phyloP scores from a whole-genome alignment of 164 flowering plant species.

The Kalanchoe fedtschenkoi region DNA sequence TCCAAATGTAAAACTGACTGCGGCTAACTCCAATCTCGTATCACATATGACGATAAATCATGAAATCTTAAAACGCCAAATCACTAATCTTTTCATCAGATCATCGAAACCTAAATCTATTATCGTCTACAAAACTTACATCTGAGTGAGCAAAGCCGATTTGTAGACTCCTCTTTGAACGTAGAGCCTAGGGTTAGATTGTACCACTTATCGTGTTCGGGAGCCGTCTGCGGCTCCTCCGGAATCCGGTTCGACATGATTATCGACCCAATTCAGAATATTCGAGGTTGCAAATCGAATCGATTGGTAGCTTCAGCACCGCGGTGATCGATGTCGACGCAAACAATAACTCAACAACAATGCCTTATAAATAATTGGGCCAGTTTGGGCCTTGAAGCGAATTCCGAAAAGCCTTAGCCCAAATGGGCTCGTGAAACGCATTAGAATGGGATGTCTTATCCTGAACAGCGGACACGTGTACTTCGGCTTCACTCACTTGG shows the following conservation, averaged over 20 bases:
- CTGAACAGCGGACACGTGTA: not conserved
- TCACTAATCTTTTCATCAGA: not conserved
- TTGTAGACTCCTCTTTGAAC: slow-evolving; percentile 50
- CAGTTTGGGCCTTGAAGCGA: too few species aligned
- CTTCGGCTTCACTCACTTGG: too few species aligned
- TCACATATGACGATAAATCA: not conserved
- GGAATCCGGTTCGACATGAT: slow-evolving; percentile 43
- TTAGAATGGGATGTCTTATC: not conserved
- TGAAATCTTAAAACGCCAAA: not conserved
- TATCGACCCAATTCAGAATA: not conserved
- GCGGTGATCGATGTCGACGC: too few species aligned
- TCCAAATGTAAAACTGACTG: too few species aligned
- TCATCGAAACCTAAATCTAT: not conserved
- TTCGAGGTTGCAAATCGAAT: not conserved
- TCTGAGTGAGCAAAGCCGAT: slow-evolving; percentile 73
- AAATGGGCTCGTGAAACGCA: too few species aligned
- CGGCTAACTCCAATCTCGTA: too few species aligned
- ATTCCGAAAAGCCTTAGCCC: too few species aligned
- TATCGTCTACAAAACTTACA: slow-evolving; percentile 30
- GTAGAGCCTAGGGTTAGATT: slow-evolving; percentile 72
- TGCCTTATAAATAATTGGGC: too few species aligned
- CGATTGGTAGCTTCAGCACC: not conserved
- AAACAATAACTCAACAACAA: too few species aligned
- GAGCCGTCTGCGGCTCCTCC: slow-evolving; percentile 62
- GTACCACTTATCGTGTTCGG: slow-evolving; percentile 69